Evolutionary conservation across 2,329 filamentous ascomycete species (phyloP).

Genomic region (Colletotrichum tamarilloi): DNA sequence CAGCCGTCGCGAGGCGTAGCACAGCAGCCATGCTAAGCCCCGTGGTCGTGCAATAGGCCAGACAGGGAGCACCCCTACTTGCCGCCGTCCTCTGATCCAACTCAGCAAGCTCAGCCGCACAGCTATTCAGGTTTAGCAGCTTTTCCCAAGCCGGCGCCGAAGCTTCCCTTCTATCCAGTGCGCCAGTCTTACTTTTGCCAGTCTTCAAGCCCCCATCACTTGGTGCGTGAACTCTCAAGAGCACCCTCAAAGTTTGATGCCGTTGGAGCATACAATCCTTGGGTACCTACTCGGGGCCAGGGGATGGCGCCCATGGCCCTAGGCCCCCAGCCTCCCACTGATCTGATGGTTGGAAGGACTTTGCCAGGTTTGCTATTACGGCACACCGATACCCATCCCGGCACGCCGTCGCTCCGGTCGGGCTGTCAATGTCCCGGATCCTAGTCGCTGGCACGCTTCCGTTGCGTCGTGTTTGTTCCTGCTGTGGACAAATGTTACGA

Average conservation of each 20-base stretch:
- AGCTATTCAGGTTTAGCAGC: conserved; percentile 6
- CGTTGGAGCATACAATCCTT: not conserved
- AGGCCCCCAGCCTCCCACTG: not conserved
- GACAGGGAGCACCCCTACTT: conserved; percentile 23
- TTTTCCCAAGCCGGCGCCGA: not conserved
- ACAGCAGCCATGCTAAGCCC: conserved; percentile 30
- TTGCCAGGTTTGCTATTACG: not conserved
- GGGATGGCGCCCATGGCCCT: not conserved
- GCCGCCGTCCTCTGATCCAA: conserved; percentile 22
- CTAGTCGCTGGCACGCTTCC: not conserved
- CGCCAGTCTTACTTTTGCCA: not conserved
- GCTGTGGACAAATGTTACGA: not conserved
- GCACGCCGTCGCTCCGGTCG: not conserved
- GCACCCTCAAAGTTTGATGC: not conserved
- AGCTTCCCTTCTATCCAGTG: not conserved
- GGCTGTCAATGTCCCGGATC: not conserved
- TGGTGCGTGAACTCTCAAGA: not conserved
- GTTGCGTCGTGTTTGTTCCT: not conserved
- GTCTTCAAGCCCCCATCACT: not conserved
- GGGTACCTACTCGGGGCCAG: not conserved
- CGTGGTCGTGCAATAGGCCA: conserved; percentile 17
- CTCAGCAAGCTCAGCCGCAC: conserved; percentile 30
- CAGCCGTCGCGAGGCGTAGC: conserved; percentile 23
- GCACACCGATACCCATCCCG: not conserved
- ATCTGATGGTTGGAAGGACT: not conserved